Evolutionary conservation across 1,284 basidiomycete genomes (phyloP).

Genomic region (Lentinus polychrous): DNA sequence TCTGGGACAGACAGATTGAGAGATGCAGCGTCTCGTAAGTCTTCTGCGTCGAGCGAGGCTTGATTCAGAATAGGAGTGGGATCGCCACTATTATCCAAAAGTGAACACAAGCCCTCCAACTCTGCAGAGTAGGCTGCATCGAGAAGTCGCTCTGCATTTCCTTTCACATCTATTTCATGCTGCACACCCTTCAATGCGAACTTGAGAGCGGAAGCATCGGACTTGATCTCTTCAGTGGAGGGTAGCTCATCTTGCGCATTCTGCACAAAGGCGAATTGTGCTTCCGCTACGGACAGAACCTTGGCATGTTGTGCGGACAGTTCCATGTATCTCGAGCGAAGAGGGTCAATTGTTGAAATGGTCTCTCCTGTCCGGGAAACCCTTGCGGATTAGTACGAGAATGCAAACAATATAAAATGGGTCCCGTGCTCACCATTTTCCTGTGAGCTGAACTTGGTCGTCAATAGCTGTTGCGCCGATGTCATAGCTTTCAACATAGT

Average conservation of each 20-base stretch:
- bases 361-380: too few species aligned
- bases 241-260: conserved; percentile 3
- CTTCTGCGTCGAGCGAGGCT: background rate
- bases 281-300: too few species aligned
- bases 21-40: background rate
- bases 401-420: too few species aligned
- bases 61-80: background rate
- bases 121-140: background rate
- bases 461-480: background rate
- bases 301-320: too few species aligned
- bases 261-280: background rate
- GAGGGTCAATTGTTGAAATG: too few species aligned
- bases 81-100: background rate
- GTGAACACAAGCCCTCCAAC: conserved; percentile 3
- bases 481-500: conserved; percentile 1
- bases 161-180: too few species aligned
- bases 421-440: background rate
- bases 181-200: background rate
- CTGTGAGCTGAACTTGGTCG: background rate
- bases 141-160: conserved; percentile 1
- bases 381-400: too few species aligned
- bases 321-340: too few species aligned
- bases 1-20: conserved; percentile 8
- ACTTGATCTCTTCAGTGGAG: conserved; percentile 1
- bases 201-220: conserved; percentile 5